A percentile compares a stretch with the other conserved stretches of the same genome.
phyloP scores from a whole-genome alignment of 2,329 filamentous ascomycete genomes.

The Microcyclosporella mali region DNA sequence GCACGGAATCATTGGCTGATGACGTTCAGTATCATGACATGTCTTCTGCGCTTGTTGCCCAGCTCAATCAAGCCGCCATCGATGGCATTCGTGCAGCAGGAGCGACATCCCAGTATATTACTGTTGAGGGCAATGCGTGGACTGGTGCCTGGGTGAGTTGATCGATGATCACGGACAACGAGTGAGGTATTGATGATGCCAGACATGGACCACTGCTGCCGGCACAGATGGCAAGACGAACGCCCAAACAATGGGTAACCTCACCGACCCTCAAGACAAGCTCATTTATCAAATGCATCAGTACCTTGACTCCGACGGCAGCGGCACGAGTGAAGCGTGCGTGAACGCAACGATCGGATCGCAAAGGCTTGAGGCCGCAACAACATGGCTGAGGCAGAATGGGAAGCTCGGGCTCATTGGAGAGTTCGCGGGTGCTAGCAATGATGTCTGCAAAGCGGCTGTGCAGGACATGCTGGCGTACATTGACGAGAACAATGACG shows the following conservation, averaged over 20 bases:
- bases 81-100: conserved; percentile 41
- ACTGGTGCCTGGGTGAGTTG: conserved; percentile 36
- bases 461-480: conserved; percentile 46
- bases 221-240: conserved; percentile 39
- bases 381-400: conserved; percentile 49
- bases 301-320: conserved; percentile 53
- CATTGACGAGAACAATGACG: conserved; percentile 44
- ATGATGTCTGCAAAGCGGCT: conserved; percentile 45
- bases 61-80: conserved; percentile 44
- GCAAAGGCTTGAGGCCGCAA: conserved; percentile 47
- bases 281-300: conserved; percentile 59
- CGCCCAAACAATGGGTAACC: conserved; percentile 38
- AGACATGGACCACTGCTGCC: conserved; percentile 43
- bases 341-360: conserved; percentile 49
- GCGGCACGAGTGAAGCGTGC: conserved; percentile 47
- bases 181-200: no score
- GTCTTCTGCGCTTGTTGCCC: conserved; percentile 39
- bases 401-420: conserved; percentile 49
- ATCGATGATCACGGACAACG: no score
- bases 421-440: conserved; percentile 50
- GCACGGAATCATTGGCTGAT: not conserved
- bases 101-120: conserved; percentile 50
- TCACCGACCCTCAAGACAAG: conserved; percentile 49
- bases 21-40: conserved; percentile 34
- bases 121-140: conserved; percentile 52